Conservation (phyloP, 352 stramenopile genomes). For the Globisporangium polare region DNA sequence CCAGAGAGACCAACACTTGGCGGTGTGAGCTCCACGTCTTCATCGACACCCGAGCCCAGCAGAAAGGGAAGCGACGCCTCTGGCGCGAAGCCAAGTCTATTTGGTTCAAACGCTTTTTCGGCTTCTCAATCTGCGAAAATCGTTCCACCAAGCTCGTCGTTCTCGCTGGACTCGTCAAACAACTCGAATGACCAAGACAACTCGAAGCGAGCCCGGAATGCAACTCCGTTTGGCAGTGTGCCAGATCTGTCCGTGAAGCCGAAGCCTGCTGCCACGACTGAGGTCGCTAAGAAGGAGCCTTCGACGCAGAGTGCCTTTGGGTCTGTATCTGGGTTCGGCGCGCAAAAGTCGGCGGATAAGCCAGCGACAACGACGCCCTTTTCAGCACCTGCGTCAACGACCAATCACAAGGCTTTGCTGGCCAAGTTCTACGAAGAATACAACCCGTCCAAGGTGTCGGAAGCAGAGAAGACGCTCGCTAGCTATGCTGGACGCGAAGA, state of each 20-base stretch:
- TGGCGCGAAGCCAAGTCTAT: slow-evolving; percentile 4
- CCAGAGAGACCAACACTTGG: slow-evolving; percentile 41
- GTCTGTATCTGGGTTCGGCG: slow-evolving; percentile 22
- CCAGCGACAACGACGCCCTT: slow-evolving; percentile 11
- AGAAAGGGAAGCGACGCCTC: slow-evolving; percentile 1
- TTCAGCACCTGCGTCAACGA: background rate
- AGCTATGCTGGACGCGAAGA: slow-evolving; percentile 59
- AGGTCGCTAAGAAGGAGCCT: slow-evolving; percentile 2
- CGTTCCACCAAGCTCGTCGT: slow-evolving; percentile 1
- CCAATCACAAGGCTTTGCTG: slow-evolving; percentile 48
- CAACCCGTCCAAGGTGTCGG: slow-evolving; percentile 42
- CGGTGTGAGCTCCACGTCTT: slow-evolving; percentile 5
- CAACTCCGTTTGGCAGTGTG: slow-evolving; percentile 1
- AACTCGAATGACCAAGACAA: slow-evolving; percentile 8
- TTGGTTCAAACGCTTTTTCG: slow-evolving; percentile 5
- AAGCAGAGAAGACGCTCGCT: slow-evolving; percentile 47
- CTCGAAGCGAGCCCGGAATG: background rate
- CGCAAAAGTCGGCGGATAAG: slow-evolving; percentile 6
- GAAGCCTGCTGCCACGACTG: slow-evolving; percentile 8
- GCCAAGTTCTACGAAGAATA: slow-evolving; percentile 63
- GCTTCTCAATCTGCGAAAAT: background rate
- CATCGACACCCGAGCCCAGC: slow-evolving; percentile 2
- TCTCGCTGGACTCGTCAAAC: slow-evolving; percentile 11
- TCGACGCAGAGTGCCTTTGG: slow-evolving; percentile 20
- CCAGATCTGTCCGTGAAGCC: background rate